phyloP scores from a whole-genome alignment of 2,329 filamentous ascomycete genomes.

The Aspergillus fijiensis region DNA sequence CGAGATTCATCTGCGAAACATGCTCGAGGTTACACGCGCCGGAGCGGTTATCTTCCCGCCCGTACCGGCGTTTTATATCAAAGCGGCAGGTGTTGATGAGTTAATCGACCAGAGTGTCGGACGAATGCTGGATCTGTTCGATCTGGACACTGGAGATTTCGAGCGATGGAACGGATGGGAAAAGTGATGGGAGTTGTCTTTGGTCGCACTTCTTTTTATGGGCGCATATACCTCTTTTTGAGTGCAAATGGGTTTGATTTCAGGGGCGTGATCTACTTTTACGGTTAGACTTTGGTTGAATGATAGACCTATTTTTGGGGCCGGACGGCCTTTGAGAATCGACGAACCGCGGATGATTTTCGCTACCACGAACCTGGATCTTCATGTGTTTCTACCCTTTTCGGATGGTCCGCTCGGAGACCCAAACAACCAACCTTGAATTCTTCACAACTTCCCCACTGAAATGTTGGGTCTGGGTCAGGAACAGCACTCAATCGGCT shows the following conservation, averaged over 20 bases:
- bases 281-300: background rate
- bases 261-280: background rate
- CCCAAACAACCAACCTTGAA: background rate
- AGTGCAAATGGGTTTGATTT: background rate
- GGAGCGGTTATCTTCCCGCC: conserved; percentile 49
- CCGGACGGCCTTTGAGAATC: background rate
- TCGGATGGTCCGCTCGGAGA: background rate
- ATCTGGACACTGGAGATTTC: conserved; percentile 44
- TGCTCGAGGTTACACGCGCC: conserved; percentile 40
- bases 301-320: conserved; percentile 1
- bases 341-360: background rate
- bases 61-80: conserved; percentile 48
- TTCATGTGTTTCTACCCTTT: background rate
- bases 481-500: background rate
- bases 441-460: background rate
- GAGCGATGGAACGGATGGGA: conserved; percentile 17
- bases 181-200: background rate
- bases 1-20: conserved; percentile 49
- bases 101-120: conserved; percentile 49
- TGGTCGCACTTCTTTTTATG: background rate
- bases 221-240: background rate
- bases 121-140: conserved; percentile 49
- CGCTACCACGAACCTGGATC: background rate
- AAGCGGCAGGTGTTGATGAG: conserved; percentile 42
- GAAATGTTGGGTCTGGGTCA: background rate